A percentile compares a stretch with the other conserved stretches of the same genome.
Evolutionary conservation across 352 stramenopile species (phyloP).

Genomic region (Phytophthora europaea): DNA sequence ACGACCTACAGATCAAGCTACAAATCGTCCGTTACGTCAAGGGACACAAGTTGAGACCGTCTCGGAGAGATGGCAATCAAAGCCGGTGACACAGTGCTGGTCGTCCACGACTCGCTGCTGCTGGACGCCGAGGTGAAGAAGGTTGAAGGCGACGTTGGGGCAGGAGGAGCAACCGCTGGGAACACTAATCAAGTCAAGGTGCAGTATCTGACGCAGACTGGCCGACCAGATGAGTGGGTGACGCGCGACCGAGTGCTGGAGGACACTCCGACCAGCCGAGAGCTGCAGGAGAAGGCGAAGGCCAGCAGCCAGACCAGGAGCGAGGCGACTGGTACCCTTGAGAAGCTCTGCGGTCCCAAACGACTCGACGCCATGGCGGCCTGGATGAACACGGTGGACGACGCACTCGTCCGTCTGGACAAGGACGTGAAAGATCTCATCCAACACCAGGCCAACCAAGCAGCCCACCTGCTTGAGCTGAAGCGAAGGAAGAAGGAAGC

Average conservation of each 20-base stretch:
- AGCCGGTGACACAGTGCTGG: slow-evolving; percentile 67
- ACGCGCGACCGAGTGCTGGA: slow-evolving; percentile 60
- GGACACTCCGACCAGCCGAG: slow-evolving; percentile 61
- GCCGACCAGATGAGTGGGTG: slow-evolving; percentile 91
- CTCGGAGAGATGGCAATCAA: slow-evolving; percentile 40
- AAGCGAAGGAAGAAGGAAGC: slow-evolving; percentile 29
- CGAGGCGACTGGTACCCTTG: slow-evolving; percentile 57
- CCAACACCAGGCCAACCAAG: slow-evolving; percentile 15
- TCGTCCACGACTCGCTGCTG: slow-evolving; percentile 72
- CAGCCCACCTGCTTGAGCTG: slow-evolving; percentile 15
- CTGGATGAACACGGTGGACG: slow-evolving; percentile 40
- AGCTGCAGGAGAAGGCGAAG: slow-evolving; percentile 61
- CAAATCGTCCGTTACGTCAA: slow-evolving; percentile 11
- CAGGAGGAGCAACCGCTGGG: background rate
- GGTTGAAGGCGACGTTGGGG: slow-evolving; percentile 15
- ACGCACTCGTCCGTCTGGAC: slow-evolving; percentile 18
- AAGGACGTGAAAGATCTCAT: slow-evolving; percentile 22
- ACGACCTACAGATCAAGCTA: slow-evolving; percentile 10
- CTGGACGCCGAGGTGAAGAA: slow-evolving; percentile 83
- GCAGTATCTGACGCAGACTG: slow-evolving; percentile 87
- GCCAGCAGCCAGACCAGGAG: slow-evolving; percentile 45
- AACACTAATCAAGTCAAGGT: slow-evolving; percentile 68
- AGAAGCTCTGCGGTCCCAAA: slow-evolving; percentile 27
- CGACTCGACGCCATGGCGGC: slow-evolving; percentile 29
- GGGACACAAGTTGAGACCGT: slow-evolving; percentile 4